These are phyloP conservation scores for Alternaria arborescens DNA, from an alignment of 2,329 filamentous ascomycete species.

Conservation along the genomic window DNA sequence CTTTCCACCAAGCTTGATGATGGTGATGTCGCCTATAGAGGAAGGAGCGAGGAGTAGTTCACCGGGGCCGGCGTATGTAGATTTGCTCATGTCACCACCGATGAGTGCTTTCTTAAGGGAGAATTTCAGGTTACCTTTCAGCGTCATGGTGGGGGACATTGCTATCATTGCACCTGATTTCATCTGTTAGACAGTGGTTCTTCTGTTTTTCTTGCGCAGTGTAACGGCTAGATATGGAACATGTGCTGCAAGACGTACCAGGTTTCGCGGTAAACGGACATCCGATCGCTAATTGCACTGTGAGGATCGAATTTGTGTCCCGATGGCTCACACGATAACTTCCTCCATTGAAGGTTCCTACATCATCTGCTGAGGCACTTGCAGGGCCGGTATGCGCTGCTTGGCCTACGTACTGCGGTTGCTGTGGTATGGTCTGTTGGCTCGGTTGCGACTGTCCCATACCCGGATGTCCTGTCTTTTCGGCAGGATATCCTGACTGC, in stretches of 20 bases:
- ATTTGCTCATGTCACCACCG: slow-evolving; percentile 79
- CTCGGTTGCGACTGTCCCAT: slow-evolving; percentile 39
- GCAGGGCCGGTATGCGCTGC: slow-evolving; percentile 34
- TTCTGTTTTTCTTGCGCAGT: not conserved
- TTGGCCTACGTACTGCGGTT: slow-evolving; percentile 39
- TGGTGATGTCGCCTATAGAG: slow-evolving; percentile 84
- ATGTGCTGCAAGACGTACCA: slow-evolving; percentile 56
- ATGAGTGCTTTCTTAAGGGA: slow-evolving; percentile 89
- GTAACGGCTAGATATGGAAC: not conserved
- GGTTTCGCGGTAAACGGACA: slow-evolving; percentile 85
- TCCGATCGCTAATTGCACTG: slow-evolving; percentile 86
- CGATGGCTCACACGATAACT: slow-evolving; percentile 93
- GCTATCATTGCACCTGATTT: slow-evolving; percentile 82
- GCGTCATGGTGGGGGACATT: slow-evolving; percentile 87
- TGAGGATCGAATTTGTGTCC: slow-evolving; percentile 88
- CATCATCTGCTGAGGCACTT: slow-evolving; percentile 72
- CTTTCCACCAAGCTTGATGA: slow-evolving; percentile 74
- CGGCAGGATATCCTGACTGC: slow-evolving; percentile 5
- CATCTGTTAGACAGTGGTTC: not conserved
- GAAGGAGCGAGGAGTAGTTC: slow-evolving; percentile 86
- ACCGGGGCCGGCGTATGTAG: slow-evolving; percentile 86
- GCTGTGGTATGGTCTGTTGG: slow-evolving; percentile 41
- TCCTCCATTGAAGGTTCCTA: slow-evolving; percentile 97
- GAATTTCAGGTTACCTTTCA: slow-evolving; percentile 85
- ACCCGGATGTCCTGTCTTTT: slow-evolving; percentile 40